Evolutionary conservation across 805 yeast species (phyloP).

Genomic region (Sungouiozyma intestinalis): DNA sequence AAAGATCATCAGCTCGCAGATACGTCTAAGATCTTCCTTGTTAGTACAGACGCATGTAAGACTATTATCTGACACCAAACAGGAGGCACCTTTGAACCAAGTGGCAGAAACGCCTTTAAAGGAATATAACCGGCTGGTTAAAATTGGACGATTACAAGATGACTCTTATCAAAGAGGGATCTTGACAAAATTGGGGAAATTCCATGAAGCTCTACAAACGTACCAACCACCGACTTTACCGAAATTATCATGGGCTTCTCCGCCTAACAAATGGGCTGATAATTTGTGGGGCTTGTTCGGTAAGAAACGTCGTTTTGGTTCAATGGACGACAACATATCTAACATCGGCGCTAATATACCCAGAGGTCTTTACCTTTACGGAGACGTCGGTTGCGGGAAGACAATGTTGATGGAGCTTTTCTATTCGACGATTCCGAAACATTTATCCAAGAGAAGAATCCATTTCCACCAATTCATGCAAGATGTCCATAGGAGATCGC

Average conservation of each 20-base stretch:
- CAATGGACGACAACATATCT: slow-evolving; percentile 6
- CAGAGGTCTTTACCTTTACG: slow-evolving; percentile 82
- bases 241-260: slow-evolving; percentile 38
- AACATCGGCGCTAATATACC: slow-evolving; percentile 38
- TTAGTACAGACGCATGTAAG: background rate
- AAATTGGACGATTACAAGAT: slow-evolving; percentile 44
- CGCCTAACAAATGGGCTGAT: slow-evolving; percentile 35
- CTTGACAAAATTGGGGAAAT: slow-evolving; percentile 45
- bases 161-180: slow-evolving; percentile 77
- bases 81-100: background rate
- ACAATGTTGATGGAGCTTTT: slow-evolving; percentile 97
- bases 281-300: slow-evolving; percentile 11
- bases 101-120: slow-evolving; percentile 34
- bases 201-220: slow-evolving; percentile 42
- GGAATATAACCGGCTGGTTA: slow-evolving; percentile 40
- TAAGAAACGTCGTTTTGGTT: background rate
- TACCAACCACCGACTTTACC: slow-evolving; percentile 56
- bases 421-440: slow-evolving; percentile 70
- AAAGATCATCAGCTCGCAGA: no score
- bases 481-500: slow-evolving; percentile 76
- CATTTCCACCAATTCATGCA: slow-evolving; percentile 99
- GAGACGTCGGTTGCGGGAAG: slow-evolving; percentile 98
- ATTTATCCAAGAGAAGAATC: slow-evolving; percentile 66
- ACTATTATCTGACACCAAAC: background rate
- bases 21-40: no score